Conservation (phyloP, 768 basidiomycete genomes). For the Gelatoporia subvermispora region DNA sequence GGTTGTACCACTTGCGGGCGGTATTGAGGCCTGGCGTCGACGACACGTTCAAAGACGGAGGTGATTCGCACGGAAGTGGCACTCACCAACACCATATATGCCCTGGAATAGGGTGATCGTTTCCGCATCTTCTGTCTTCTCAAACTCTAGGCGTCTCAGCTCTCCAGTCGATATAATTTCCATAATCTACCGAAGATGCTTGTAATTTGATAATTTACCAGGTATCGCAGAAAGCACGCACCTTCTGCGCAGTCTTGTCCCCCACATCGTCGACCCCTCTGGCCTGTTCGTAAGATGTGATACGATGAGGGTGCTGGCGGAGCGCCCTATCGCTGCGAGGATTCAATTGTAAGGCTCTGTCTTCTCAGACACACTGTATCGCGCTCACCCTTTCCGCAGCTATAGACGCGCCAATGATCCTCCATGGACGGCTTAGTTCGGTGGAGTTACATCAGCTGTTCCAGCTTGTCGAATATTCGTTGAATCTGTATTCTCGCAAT, state of each 20-base stretch:
- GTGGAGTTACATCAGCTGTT: conserved; percentile 63
- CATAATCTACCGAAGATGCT: conserved; percentile 49
- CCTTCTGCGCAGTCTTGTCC: conserved; percentile 74
- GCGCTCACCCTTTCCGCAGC: conserved; percentile 57
- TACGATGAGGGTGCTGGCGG: conserved; percentile 49
- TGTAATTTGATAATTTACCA: not conserved
- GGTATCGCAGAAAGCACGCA: conserved; percentile 16
- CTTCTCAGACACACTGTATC: not conserved
- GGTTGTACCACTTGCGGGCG: conserved; percentile 69
- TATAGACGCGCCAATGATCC: conserved; percentile 62
- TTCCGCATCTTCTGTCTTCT: conserved; percentile 58
- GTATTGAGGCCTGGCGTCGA: conserved; percentile 47
- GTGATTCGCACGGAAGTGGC: not conserved
- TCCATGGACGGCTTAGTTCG: conserved; percentile 53
- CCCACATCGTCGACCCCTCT: conserved; percentile 57
- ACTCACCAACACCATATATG: conserved; percentile 83
- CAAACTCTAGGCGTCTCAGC: conserved; percentile 63
- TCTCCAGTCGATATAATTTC: conserved; percentile 75
- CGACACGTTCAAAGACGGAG: not conserved
- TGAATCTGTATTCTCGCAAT: not conserved
- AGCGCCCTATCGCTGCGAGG: conserved; percentile 54
- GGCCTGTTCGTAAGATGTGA: conserved; percentile 57
- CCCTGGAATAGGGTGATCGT: conserved; percentile 61
- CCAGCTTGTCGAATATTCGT: conserved; percentile 38
- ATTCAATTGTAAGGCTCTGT: not conserved